Conservation (phyloP, 345 rosid genomes). For the Lepidium africanum region DNA sequence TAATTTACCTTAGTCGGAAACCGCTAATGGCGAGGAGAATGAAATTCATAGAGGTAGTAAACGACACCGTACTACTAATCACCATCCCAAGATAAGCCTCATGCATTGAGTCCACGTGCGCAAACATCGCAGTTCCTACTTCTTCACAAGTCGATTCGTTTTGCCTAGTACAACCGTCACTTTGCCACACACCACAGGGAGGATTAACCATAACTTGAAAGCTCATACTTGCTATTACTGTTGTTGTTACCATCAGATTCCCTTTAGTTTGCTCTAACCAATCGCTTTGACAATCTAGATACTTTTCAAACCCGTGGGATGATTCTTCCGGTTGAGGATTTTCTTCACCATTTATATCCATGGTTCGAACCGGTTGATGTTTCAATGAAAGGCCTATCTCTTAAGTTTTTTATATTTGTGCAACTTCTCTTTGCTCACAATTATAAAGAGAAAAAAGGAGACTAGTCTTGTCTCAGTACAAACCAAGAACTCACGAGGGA, state of each 20-base stretch:
- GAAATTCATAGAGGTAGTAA: conserved; percentile 26
- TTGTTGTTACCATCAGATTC: conserved; percentile 24
- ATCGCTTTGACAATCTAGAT: conserved; percentile 23
- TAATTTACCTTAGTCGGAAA: conserved; percentile 16
- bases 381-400: background rate
- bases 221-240: conserved; percentile 33
- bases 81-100: conserved; percentile 10
- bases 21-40: conserved; percentile 29
- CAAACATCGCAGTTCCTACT: conserved; percentile 25
- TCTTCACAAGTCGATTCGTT: background rate
- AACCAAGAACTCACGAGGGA: no score
- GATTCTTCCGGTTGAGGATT: background rate
- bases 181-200: conserved; percentile 28
- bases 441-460: no score
- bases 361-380: background rate
- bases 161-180: background rate
- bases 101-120: conserved; percentile 5
- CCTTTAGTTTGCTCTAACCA: conserved; percentile 31
- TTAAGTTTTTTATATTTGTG: no score
- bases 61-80: conserved; percentile 24
- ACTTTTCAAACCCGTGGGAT: conserved; percentile 15
- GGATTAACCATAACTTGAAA: conserved; percentile 32
- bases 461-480: no score
- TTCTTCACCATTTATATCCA: conserved; percentile 10
- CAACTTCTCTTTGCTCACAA: no score